Percentiles rank a stretch among this genome's conserved stretches.
Evolutionary conservation across 1,284 basidiomycete genomes (phyloP).

Genomic region (Moesziomyces parantarcticus): DNA sequence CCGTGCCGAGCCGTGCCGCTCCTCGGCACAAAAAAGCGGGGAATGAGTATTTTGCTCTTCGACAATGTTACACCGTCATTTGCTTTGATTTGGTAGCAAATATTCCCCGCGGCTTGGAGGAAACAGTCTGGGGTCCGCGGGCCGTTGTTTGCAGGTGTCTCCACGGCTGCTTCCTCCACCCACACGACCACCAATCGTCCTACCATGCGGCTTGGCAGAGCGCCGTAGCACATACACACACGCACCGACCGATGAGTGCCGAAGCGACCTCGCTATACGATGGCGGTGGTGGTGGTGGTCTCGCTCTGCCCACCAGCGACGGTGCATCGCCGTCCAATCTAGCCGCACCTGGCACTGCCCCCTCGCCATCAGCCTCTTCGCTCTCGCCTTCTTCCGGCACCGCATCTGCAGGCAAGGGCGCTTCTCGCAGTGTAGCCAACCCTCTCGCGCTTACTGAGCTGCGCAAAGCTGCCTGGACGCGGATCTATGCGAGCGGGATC

Average conservation of each 20-base stretch:
- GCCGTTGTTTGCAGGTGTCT: too few relatives aligned
- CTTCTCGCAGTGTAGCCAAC: constrained; percentile 14
- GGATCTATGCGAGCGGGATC: constrained; percentile 36
- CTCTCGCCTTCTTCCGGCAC: constrained; percentile 8
- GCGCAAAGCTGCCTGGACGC: constrained; percentile 41
- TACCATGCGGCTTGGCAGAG: not conserved
- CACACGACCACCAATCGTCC: too few relatives aligned
- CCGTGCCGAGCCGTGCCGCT: not conserved
- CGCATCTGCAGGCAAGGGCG: not conserved
- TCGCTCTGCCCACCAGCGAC: not conserved
- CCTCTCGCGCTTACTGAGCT: constrained; percentile 42
- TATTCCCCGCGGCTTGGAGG: not conserved
- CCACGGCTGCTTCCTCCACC: too few relatives aligned
- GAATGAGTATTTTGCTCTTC: not conserved
- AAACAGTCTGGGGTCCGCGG: not conserved
- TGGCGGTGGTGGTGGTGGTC: too few relatives aligned
- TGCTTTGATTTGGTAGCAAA: not conserved
- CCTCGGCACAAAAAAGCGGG: not conserved
- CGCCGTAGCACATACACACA: not conserved
- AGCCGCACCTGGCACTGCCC: too few relatives aligned
- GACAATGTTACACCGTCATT: not conserved
- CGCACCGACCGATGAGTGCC: too few relatives aligned
- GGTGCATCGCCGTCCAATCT: not conserved
- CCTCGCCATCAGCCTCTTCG: not conserved
- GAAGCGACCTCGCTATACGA: not conserved